Percentiles rank a stretch among this genome's conserved stretches.
These are phyloP conservation scores for Porosira glacialis DNA, from an alignment of 352 stramenopile genomes.

Conservation along the genomic window DNA sequence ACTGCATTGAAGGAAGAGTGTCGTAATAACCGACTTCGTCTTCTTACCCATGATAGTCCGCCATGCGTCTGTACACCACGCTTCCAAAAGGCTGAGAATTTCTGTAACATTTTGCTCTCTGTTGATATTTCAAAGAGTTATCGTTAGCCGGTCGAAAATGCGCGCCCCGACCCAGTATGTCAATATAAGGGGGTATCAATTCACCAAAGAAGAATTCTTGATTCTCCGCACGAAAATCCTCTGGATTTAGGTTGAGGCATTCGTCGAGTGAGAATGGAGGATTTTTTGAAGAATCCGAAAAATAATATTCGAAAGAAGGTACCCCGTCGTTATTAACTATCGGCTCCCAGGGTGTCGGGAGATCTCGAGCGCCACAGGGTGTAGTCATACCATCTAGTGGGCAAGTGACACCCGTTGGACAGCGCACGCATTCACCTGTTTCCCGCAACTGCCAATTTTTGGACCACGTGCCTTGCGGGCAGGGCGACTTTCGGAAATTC, in stretches of 20 bases:
- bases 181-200: constrained; percentile 92
- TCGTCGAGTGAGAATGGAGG: constrained; percentile 85
- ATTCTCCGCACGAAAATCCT: constrained; percentile 39
- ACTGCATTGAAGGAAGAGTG: too few relatives aligned
- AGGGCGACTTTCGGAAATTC: constrained; percentile 41
- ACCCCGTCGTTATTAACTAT: constrained; percentile 76
- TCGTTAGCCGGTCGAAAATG: constrained; percentile 85
- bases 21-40: too few relatives aligned
- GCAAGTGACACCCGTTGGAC: constrained; percentile 89
- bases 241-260: constrained; percentile 85
- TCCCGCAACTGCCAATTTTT: constrained; percentile 97
- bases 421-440: constrained; percentile 89
- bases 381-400: constrained; percentile 91
- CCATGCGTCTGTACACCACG: constrained; percentile 89
- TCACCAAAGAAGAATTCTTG: constrained; percentile 90
- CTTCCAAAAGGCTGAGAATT: constrained; percentile 86
- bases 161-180: constrained; percentile 86
- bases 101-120: constrained; percentile 86
- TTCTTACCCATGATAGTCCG: constrained; percentile 93
- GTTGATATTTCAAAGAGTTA: constrained; percentile 73
- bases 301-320: constrained; percentile 72
- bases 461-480: constrained; percentile 87
- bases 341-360: constrained; percentile 87
- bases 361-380: constrained; percentile 87
- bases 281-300: constrained; percentile 75